Base-by-base conservation (phyloP, 495 filamentous ascomycete species). In the Talaromyces ruber region DNA sequence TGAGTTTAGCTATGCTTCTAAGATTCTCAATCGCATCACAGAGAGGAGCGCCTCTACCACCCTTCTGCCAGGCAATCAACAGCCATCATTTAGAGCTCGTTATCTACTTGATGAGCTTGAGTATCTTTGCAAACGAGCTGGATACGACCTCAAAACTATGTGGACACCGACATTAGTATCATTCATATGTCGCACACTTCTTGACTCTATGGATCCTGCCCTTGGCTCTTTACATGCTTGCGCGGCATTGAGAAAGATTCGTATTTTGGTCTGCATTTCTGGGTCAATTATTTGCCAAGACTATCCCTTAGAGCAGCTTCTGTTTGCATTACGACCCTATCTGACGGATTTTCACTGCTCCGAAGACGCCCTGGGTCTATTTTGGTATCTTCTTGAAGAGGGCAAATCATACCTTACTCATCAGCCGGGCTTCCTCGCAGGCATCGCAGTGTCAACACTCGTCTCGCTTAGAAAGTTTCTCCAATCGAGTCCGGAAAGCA, bases 241-340 rank as follows among this genome's bases (percentile, higher is more conserved):
- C 68, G 86, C 90, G 8, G 85, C 96, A 3, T 82, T 99, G 45
- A 86, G 93, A 32, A 96, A 92, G 64, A 82, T 98, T 34, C 81
- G 92, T 57, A 84, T 96, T 25, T 71, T 98, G 14, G 79, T 97
- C 22, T 90, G 85, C 56, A 71, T 98, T 63, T 87, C 91, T 50
- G 92, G 91, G 7, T 67, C 79, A 18, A 78, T 84, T 18, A 90
- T 89, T 26, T 75, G 88, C 45, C 73, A 84, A 55, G 88, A 87
- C 1, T 98, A 97, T 72, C 89, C 91, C 6, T 73, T 98, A n/a
- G 91, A 98, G 68, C 95, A 97, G 92, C 76, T 93, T 1, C 77
- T 98, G 25, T 88, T 92, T 66, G 84, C 90, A 4, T 79, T 98
- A 45, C 80, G 87, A 18, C 86, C 88, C 2, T 96, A 90, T 64